Conservation (phyloP, 2,329 filamentous ascomycete species). For the Cladosporium sp. region DNA sequence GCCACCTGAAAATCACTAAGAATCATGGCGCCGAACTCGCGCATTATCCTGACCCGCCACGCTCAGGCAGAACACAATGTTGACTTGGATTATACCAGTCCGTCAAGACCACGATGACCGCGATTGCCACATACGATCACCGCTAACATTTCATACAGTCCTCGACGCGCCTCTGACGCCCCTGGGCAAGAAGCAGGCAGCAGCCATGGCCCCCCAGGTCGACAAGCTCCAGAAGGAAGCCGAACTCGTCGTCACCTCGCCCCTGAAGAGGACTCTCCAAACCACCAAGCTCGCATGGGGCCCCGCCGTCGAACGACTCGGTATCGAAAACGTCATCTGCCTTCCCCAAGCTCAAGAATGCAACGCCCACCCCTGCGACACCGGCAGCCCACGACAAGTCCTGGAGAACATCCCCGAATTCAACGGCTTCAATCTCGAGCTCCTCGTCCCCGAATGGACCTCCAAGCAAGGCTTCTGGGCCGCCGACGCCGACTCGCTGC, state of each 20-base stretch:
- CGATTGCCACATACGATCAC: background rate
- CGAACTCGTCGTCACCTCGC: conserved; percentile 26
- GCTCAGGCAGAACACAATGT: conserved; percentile 30
- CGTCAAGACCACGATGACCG: background rate
- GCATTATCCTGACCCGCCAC: conserved; percentile 29
- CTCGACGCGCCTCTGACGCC: conserved; percentile 28
- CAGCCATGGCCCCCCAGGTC: conserved; percentile 24
- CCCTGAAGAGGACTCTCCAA: conserved; percentile 28
- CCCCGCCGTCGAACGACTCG: conserved; percentile 23
- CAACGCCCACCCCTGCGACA: conserved; percentile 29
- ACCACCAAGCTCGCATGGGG: conserved; percentile 27
- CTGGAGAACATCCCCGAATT: conserved; percentile 25
- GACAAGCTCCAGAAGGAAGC: conserved; percentile 19
- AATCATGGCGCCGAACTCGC: conserved; percentile 29
- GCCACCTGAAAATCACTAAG: background rate
- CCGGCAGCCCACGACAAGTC: conserved; percentile 20
- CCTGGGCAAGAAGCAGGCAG: conserved; percentile 29
- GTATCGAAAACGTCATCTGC: conserved; percentile 23
- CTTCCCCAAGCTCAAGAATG: conserved; percentile 29
- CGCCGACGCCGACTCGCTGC: conserved; percentile 15
- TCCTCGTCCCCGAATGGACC: conserved; percentile 26
- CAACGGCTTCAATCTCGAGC: conserved; percentile 23
- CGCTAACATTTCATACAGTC: conserved; percentile 15
- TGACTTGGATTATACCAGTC: conserved; percentile 27
- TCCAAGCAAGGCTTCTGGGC: conserved; percentile 27